Base-by-base conservation (phyloP, 768 basidiomycete genomes). In the Mycena capillaripes region DNA sequence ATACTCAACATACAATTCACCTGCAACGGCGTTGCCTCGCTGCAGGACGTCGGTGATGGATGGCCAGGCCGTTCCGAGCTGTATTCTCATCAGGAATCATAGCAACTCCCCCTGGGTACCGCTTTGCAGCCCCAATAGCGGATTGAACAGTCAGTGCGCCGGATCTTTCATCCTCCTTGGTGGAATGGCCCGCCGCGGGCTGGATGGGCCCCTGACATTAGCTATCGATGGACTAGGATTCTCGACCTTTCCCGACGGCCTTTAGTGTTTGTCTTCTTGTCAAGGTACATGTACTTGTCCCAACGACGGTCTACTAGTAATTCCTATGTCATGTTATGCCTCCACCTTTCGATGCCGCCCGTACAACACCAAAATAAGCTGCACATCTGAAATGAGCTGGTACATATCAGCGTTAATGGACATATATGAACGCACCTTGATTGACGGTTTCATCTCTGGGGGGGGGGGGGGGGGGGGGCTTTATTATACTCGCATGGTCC, bases 181-280 rank as follows among this genome's bases (percentile, higher is more conserved):
- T 16, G 50, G 30, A 7, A 2, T 32, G 4, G 25, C 44, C 11
- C 38, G 30, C 16, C 42, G 50, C 8, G n/a, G 21, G 32, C 17
- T 53, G 48, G 44, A 52, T 6, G n/a, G n/a, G n/a, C 61, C 61
- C 2, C 29, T 63, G n/a, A 63, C 61, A 10, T 21, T 63, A 44
- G 42, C 34, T 21, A 63, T 63, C 61, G 30, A 25, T 32, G 60
- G 21, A 6, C 23, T 56, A 21, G 29, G 21, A 25, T 66, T 86
- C 29, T n/a, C n/a, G n/a, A 10, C 29, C 14, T 4, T 4, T 46
- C 44, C 44, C 19, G 21, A 12, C 12, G 34, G 34, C 7, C 34
- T 46, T 46, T 46, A 46, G 44, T 46, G 44, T n/a, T n/a, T n/a
- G n/a, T n/a, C n/a, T n/a, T n/a, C n/a, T n/a, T n/a, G n/a, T n/a